phyloP scores from a whole-genome alignment of 2,329 filamentous ascomycete species.

The Phyllosticta paracitricarpa region DNA sequence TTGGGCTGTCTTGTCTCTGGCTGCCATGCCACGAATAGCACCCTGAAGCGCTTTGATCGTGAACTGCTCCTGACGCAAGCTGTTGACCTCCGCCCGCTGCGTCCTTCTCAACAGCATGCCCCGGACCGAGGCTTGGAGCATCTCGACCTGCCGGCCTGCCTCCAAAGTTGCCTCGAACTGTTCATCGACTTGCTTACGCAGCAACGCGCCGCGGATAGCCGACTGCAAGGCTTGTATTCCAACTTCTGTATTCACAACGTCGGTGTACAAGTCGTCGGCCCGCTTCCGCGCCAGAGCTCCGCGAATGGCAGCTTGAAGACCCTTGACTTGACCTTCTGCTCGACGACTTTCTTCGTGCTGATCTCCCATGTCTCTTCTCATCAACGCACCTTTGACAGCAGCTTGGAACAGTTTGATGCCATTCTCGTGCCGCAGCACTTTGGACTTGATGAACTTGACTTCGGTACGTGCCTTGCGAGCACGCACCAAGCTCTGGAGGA shows the following conservation, averaged over 20 bases:
- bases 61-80: slow-evolving; percentile 28
- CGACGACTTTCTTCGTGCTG: slow-evolving; percentile 54
- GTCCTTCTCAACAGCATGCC: slow-evolving; percentile 32
- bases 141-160: slow-evolving; percentile 15
- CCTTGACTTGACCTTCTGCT: slow-evolving; percentile 49
- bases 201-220: slow-evolving; percentile 55
- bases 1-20: slow-evolving; percentile 31
- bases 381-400: slow-evolving; percentile 41
- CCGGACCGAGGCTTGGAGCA: slow-evolving; percentile 33
- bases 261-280: slow-evolving; percentile 32
- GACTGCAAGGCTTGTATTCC: slow-evolving; percentile 37
- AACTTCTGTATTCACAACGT: slow-evolving; percentile 40
- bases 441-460: slow-evolving; percentile 38
- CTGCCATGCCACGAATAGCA: slow-evolving; percentile 44
- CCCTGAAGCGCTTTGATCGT: slow-evolving; percentile 52
- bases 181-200: slow-evolving; percentile 37
- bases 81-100: slow-evolving; percentile 24
- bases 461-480: slow-evolving; percentile 47
- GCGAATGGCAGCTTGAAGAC: slow-evolving; percentile 47
- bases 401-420: slow-evolving; percentile 46
- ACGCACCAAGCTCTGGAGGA: slow-evolving; percentile 72
- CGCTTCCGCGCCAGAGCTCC: slow-evolving; percentile 56
- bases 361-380: slow-evolving; percentile 31
- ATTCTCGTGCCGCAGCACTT: slow-evolving; percentile 34
- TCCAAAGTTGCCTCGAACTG: slow-evolving; percentile 15